These are phyloP conservation scores for Acacia pycnantha DNA, from an alignment of 331 rosid species.

Conservation along the genomic window DNA sequence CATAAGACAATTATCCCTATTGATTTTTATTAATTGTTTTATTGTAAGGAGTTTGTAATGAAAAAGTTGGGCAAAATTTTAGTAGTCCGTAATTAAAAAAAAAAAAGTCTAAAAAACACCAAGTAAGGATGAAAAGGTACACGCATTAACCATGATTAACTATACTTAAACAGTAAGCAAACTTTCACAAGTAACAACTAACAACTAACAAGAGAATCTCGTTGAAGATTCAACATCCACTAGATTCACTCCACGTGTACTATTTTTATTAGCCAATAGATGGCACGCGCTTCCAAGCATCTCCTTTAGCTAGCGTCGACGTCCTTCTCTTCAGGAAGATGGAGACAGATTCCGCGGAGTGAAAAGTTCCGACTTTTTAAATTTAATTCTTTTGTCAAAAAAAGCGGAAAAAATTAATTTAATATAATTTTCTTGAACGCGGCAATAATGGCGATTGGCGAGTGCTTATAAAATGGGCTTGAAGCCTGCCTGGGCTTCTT, in stretches of 20 bases:
- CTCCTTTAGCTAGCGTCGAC: background rate
- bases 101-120: too few species aligned
- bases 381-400: background rate
- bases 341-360: background rate
- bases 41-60: too few species aligned
- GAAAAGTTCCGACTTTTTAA: background rate
- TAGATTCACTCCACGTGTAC: conserved; percentile 30
- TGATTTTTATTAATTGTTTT: background rate
- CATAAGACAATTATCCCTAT: background rate
- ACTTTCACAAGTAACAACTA: background rate
- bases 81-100: too few species aligned
- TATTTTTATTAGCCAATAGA: background rate
- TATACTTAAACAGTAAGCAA: background rate
- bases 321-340: background rate
- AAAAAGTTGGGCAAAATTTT: too few species aligned
- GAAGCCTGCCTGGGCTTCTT: background rate
- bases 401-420: too few species aligned
- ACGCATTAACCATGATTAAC: background rate
- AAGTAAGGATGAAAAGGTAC: background rate
- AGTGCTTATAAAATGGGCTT: background rate
- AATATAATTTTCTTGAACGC: background rate
- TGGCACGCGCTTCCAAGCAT: background rate
- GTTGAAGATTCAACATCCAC: conserved; percentile 18
- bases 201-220: conserved; percentile 28
- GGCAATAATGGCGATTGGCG: background rate